phyloP scores from a whole-genome alignment of 148 eudicot genomes.

The Bassia scoparia region DNA sequence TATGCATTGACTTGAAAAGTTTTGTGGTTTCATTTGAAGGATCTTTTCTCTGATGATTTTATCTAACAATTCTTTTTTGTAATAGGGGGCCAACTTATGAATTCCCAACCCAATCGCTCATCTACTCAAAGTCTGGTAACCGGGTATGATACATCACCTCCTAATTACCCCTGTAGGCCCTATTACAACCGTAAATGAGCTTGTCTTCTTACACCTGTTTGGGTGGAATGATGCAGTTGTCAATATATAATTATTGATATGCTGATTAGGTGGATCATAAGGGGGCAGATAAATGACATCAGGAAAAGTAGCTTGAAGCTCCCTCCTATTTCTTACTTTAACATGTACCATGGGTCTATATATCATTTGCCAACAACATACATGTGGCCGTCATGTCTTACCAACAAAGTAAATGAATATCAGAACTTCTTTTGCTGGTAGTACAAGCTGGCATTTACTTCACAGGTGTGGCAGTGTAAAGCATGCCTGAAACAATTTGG shows the following conservation, averaged over 20 bases:
- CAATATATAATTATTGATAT: constrained; percentile 85
- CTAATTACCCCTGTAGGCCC: no score
- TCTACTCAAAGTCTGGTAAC: no score
- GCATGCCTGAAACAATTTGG: neutral
- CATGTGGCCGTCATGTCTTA: constrained; percentile 89
- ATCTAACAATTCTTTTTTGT: no score
- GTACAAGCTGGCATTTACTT: neutral
- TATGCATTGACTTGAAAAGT: no score
- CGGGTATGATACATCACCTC: no score
- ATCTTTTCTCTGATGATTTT: no score
- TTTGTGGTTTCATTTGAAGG: no score
- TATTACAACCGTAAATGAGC: no score
- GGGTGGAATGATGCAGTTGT: constrained; percentile 50
- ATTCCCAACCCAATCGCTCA: no score
- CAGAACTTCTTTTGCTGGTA: neutral
- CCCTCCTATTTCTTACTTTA: constrained; percentile 83
- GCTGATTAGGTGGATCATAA: constrained; percentile 80
- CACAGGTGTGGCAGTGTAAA: neutral
- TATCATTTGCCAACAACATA: constrained; percentile 87
- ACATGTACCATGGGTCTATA: constrained; percentile 69
- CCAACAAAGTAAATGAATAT: constrained; percentile 62
- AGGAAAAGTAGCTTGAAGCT: constrained; percentile 73
- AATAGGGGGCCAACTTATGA: no score
- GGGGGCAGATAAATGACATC: constrained; percentile 74
- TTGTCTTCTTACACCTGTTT: neutral